Percentiles rank a stretch among this genome's conserved stretches.
phyloP scores from a whole-genome alignment of 164 flowering plant species.

The Amborella trichopoda region DNA sequence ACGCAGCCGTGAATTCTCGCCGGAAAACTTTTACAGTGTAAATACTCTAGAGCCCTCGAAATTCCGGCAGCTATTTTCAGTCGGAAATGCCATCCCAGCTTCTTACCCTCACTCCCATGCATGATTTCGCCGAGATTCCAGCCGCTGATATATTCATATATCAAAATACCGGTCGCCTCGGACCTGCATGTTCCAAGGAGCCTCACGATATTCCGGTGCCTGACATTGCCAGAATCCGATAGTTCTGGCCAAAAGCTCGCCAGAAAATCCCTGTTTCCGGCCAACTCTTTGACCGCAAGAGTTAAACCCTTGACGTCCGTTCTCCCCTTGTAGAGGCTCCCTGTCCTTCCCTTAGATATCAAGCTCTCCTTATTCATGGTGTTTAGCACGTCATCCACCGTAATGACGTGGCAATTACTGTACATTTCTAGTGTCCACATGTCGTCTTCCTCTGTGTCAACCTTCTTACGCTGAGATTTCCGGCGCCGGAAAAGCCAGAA shows the following conservation, averaged over 20 bases:
- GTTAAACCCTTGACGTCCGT: slow-evolving; percentile 13
- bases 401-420: slow-evolving; percentile 20
- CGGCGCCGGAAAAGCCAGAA: slow-evolving; percentile 15
- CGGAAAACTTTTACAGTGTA: slow-evolving; percentile 40
- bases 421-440: slow-evolving; percentile 49
- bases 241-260: slow-evolving; percentile 29
- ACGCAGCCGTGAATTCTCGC: slow-evolving; percentile 23
- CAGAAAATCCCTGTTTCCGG: slow-evolving; percentile 12
- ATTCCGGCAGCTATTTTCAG: slow-evolving; percentile 39
- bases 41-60: slow-evolving; percentile 36
- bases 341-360: slow-evolving; percentile 20
- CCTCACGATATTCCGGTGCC: slow-evolving; percentile 41
- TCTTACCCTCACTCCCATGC: background rate
- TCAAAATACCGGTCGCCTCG: slow-evolving; percentile 28
- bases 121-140: slow-evolving; percentile 31
- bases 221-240: slow-evolving; percentile 23
- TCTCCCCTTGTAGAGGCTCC: slow-evolving; percentile 27
- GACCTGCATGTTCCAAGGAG: slow-evolving; percentile 40
- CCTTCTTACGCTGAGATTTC: slow-evolving; percentile 14
- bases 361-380: slow-evolving; percentile 25
- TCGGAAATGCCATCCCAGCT: slow-evolving; percentile 40
- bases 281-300: slow-evolving; percentile 29
- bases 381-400: slow-evolving; percentile 34
- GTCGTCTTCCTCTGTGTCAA: slow-evolving; percentile 39
- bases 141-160: slow-evolving; percentile 41